Evolutionary conservation across 495 filamentous ascomycete genomes (phyloP), one percentile per base, ranked within the genome.

Genomic region (Margaritispora aquatica): DNA sequence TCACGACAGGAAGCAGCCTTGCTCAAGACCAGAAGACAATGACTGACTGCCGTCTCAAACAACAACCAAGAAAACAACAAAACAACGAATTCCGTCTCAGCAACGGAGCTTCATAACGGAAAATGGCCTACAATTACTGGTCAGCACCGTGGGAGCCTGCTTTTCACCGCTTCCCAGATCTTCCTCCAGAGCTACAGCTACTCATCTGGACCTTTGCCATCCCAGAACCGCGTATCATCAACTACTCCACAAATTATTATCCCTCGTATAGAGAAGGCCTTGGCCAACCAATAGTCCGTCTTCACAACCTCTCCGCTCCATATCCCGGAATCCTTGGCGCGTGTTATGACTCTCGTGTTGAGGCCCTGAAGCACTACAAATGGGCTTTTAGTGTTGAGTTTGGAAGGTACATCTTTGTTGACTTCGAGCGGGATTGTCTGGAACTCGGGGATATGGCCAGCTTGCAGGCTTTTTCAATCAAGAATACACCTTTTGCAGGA

Each of bases 171-270:
- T 55, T 55, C 34, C 2, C n/a, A 24, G 5, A 20, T 4, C 34
- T 55, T 46, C 53, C 53, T 1, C 0, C 36, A 0, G 53, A 55
- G 22, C 1, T 55, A 2, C 53, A 23, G 10, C 53, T 55, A 5
- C 19, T 55, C 2, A 46, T 55, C 1, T 55, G 53, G 53, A 41
- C 24, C 20, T 46, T 55, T 36, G 11, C 53, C 19, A 24, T 55
- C 22, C 53, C 53, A 4, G 34, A 46, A 4, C 53, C 53, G 19
- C 31, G 31, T 22, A 36, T 46, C 3, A 46, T 55, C 31, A 31
- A n/a, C 4, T 54, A 54, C 51, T 36, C 51, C 21, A 34, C 17
- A 20, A 29, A 20, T 11, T 36, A 20, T n/a, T 17, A 44, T 44
- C 4, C 2, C 38, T 2, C 15, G 38, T 8, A 3, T 15, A 8